phyloP scores from a whole-genome alignment of 305 asterid species.

The Plantago coronopus region DNA sequence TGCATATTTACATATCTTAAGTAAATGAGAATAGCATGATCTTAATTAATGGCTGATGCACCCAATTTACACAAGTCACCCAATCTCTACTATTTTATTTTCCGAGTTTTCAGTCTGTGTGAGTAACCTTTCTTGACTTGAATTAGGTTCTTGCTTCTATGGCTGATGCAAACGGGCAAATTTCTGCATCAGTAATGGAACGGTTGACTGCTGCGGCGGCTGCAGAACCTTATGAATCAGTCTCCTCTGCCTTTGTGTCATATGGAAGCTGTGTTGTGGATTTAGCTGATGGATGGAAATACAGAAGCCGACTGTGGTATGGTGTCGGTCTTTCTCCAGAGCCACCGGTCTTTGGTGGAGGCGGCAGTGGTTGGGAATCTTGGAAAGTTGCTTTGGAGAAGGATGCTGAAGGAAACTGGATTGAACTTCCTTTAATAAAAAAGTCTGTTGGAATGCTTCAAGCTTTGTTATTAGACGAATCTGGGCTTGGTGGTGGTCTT shows the following conservation, averaged over 20 bases:
- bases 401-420: slow-evolving; percentile 84
- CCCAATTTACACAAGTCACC: slow-evolving; percentile 17
- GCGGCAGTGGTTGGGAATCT: slow-evolving; percentile 98
- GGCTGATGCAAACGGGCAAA: slow-evolving; percentile 93
- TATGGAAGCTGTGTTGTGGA: slow-evolving; percentile 89
- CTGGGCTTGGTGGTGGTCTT: slow-evolving; percentile 97
- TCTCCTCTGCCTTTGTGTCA: slow-evolving; percentile 89
- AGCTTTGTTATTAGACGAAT: slow-evolving; percentile 89
- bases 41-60: slow-evolving; percentile 9
- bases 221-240: slow-evolving; percentile 94
- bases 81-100: slow-evolving; percentile 7
- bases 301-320: slow-evolving; percentile 94
- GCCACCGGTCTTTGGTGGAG: slow-evolving; percentile 65
- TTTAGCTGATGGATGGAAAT: slow-evolving; percentile 96
- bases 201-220: slow-evolving; percentile 96
- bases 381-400: slow-evolving; percentile 89
- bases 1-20: slow-evolving; percentile 14
- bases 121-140: slow-evolving; percentile 27
- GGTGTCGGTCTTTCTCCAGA: slow-evolving; percentile 76
- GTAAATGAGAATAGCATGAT: slow-evolving; percentile 16
- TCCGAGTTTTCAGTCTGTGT: slow-evolving; percentile 10
- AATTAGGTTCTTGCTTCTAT: slow-evolving; percentile 81
- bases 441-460: slow-evolving; percentile 96
- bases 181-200: slow-evolving; percentile 83
- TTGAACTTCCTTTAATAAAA: slow-evolving; percentile 86